Conservation (phyloP, 768 basidiomycete genomes). For the Tulasnella sp. region DNA sequence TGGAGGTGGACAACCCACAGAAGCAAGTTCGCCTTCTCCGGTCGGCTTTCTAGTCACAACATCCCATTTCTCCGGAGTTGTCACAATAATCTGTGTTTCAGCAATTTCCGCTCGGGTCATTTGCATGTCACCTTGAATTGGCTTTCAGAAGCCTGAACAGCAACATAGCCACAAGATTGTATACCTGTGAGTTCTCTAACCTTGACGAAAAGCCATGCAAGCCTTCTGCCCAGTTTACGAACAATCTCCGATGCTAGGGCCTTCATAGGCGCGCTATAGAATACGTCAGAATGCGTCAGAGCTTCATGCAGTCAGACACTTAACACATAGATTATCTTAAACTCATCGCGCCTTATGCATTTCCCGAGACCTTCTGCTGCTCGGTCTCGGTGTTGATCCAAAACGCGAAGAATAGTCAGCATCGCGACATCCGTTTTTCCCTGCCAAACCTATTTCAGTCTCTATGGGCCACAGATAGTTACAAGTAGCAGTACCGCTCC, state of each 20-base stretch:
- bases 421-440: slow-evolving; percentile 99
- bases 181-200: slow-evolving; percentile 84
- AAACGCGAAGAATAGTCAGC: slow-evolving; percentile 78
- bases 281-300: not conserved
- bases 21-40: slow-evolving; percentile 91
- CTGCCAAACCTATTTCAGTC: slow-evolving; percentile 29
- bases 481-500: slow-evolving; percentile 63
- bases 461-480: not conserved
- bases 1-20: slow-evolving; percentile 36
- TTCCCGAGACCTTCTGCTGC: slow-evolving; percentile 29
- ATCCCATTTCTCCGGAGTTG: slow-evolving; percentile 99
- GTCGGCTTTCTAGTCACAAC: slow-evolving; percentile 96
- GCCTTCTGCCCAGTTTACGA: slow-evolving; percentile 77
- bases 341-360: slow-evolving; percentile 53
- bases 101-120: slow-evolving; percentile 86
- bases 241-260: slow-evolving; percentile 92
- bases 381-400: slow-evolving; percentile 49
- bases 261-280: slow-evolving; percentile 88
- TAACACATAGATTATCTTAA: slow-evolving; percentile 96
- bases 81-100: slow-evolving; percentile 93
- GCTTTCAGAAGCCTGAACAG: not conserved
- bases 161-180: slow-evolving; percentile 15
- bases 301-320: slow-evolving; percentile 19
- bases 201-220: slow-evolving; percentile 74
- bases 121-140: slow-evolving; percentile 76